Conservation (phyloP, 163 green algal species). For the Picocystis sp. region DNA sequence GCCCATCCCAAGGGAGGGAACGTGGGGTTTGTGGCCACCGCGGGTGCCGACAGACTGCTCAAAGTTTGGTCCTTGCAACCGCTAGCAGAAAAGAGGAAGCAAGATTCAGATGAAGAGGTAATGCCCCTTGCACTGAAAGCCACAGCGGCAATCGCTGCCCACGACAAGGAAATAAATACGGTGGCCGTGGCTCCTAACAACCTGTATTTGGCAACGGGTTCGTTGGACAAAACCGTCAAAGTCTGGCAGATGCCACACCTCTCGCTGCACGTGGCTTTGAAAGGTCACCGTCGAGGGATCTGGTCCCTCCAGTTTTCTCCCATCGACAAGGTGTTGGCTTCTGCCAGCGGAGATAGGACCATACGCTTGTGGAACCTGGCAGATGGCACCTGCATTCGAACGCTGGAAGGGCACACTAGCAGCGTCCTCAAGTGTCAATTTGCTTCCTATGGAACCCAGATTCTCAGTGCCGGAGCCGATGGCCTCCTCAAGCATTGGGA, state of each 20-base stretch:
- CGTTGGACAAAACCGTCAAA: slow-evolving; percentile 48
- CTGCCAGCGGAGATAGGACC: slow-evolving; percentile 50
- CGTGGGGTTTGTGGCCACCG: slow-evolving; percentile 38
- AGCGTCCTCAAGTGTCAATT: slow-evolving; percentile 67
- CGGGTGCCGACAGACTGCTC: slow-evolving; percentile 65
- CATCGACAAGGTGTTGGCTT: slow-evolving; percentile 50
- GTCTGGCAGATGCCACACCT: slow-evolving; percentile 67
- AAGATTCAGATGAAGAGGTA: neutral
- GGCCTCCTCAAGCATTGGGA: slow-evolving; percentile 90
- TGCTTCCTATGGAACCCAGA: slow-evolving; percentile 49
- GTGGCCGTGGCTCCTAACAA: slow-evolving; percentile 73
- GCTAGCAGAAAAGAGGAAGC: slow-evolving; percentile 5
- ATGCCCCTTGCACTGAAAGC: slow-evolving; percentile 29
- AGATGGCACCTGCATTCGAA: slow-evolving; percentile 67
- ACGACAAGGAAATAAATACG: slow-evolving; percentile 95
- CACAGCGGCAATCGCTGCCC: slow-evolving; percentile 55
- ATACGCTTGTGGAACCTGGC: slow-evolving; percentile 68
- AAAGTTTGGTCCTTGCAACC: slow-evolving; percentile 39
- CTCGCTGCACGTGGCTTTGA: slow-evolving; percentile 31
- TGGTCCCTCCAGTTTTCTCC: slow-evolving; percentile 82
- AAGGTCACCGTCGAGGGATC: slow-evolving; percentile 78
- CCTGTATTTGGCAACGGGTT: slow-evolving; percentile 53
- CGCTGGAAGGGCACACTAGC: slow-evolving; percentile 73
- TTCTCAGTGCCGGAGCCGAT: slow-evolving; percentile 44
- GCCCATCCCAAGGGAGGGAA: slow-evolving; percentile 10